Evolutionary conservation across 2,329 filamentous ascomycete species (phyloP).

Genomic region (Drechslerella coelobrocha): DNA sequence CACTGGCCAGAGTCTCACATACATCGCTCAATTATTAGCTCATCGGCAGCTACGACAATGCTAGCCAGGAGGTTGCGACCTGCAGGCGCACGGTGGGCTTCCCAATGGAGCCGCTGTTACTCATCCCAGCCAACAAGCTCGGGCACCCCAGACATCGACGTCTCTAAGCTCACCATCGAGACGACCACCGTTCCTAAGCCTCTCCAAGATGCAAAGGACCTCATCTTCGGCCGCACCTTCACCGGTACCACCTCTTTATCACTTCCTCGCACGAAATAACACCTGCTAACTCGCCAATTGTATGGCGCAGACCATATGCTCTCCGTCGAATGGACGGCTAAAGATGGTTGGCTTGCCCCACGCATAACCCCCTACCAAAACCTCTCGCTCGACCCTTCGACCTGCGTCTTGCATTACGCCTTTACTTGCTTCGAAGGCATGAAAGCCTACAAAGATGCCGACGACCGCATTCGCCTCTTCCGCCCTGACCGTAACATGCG

Average conservation of each 20-base stretch:
- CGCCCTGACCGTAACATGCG: conserved; percentile 96
- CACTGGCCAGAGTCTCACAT: neutral
- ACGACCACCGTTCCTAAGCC: conserved; percentile 78
- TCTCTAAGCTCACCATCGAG: conserved; percentile 75
- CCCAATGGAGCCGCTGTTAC: conserved; percentile 27
- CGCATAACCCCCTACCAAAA: conserved; percentile 94
- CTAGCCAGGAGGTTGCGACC: conserved; percentile 31
- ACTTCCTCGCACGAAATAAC: neutral
- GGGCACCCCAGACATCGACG: conserved; percentile 70
- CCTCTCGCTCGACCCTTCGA: conserved; percentile 92
- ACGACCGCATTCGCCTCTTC: conserved; percentile 83
- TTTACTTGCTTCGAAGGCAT: conserved; percentile 99
- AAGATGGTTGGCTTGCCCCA: conserved; percentile 81
- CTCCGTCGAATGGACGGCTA: conserved; percentile 86
- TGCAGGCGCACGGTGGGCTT: conserved; percentile 19
- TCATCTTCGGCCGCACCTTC: conserved; percentile 89
- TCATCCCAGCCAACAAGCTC: conserved; percentile 30
- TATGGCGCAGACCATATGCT: conserved; percentile 85
- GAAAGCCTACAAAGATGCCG: conserved; percentile 95
- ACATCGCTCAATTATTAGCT: neutral
- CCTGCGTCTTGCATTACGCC: conserved; percentile 97
- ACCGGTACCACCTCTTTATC: conserved; percentile 68
- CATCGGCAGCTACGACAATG: conserved; percentile 6
- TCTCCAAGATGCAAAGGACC: conserved; percentile 75
- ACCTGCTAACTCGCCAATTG: conserved; percentile 14